Conservation (phyloP, 805 yeast genomes). For the Spathaspora passalidarum region DNA sequence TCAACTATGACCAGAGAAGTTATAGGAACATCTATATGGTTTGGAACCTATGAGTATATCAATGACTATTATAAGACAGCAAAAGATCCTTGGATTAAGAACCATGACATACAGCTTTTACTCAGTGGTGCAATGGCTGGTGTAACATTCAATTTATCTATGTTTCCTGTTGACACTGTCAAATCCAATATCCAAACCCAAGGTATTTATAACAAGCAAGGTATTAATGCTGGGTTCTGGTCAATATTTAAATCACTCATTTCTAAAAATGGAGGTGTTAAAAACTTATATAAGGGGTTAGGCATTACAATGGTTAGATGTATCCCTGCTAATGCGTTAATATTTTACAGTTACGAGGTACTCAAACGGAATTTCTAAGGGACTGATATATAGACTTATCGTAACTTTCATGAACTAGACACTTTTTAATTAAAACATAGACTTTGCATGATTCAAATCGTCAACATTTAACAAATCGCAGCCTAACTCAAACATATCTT, state of each 20-base stretch:
- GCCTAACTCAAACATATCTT: slow-evolving; percentile 44
- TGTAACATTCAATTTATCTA: slow-evolving; percentile 68
- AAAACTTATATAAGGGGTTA: slow-evolving; percentile 78
- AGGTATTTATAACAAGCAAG: slow-evolving; percentile 19
- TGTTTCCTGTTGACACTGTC: slow-evolving; percentile 88
- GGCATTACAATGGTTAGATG: slow-evolving; percentile 80
- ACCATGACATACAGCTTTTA: slow-evolving; percentile 53
- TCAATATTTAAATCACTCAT: slow-evolving; percentile 9
- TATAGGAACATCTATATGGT: slow-evolving; percentile 93
- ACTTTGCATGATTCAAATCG: slow-evolving; percentile 44
- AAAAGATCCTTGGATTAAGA: slow-evolving; percentile 14
- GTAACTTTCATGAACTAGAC: not conserved
- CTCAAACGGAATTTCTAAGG: slow-evolving; percentile 35
- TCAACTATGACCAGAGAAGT: slow-evolving; percentile 81
- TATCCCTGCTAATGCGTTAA: slow-evolving; percentile 85
- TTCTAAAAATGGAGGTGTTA: slow-evolving; percentile 52
- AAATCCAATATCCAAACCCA: slow-evolving; percentile 82
- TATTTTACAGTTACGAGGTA: slow-evolving; percentile 76
- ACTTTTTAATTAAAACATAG: slow-evolving; percentile 11
- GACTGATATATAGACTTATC: slow-evolving; percentile 1
- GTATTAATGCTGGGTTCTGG: slow-evolving; percentile 4
- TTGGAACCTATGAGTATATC: slow-evolving; percentile 76
- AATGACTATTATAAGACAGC: slow-evolving; percentile 32
- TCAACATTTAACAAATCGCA: slow-evolving; percentile 64
- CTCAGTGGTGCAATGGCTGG: slow-evolving; percentile 88